These are phyloP conservation scores for Chalciporus chontae DNA, from an alignment of 768 basidiomycete species.

Conservation along the genomic window DNA sequence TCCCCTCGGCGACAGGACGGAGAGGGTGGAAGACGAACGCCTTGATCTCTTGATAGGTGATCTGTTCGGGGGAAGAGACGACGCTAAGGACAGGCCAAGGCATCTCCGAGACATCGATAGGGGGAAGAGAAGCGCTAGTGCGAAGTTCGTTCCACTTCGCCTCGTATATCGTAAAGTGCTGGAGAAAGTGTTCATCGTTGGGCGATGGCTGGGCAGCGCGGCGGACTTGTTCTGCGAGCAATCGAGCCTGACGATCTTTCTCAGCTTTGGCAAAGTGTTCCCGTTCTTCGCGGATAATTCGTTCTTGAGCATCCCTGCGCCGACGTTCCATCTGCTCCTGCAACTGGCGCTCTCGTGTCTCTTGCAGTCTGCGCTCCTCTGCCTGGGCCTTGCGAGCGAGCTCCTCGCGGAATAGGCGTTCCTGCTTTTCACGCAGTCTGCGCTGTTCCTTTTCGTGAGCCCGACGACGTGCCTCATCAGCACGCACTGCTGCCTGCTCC, in stretches of 20 bases:
- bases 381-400: conserved; percentile 6
- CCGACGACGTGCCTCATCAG: conserved; percentile 14
- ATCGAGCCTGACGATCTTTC: conserved; percentile 18
- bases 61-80: conserved; percentile 22
- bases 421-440: conserved; percentile 20
- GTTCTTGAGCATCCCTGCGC: conserved; percentile 6
- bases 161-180: conserved; percentile 28
- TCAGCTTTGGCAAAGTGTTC: conserved; percentile 19
- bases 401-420: conserved; percentile 7
- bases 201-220: not conserved
- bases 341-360: conserved; percentile 5
- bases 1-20: conserved; percentile 28
- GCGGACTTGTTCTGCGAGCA: conserved; percentile 19
- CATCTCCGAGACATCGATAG: conserved; percentile 30
- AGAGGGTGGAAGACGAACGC: conserved; percentile 40
- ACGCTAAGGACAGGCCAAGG: conserved; percentile 43
- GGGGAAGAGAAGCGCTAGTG: conserved; percentile 14
- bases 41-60: conserved; percentile 33
- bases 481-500: conserved; percentile 15
- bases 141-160: conserved; percentile 37
- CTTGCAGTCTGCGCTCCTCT: conserved; percentile 6
- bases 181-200: conserved; percentile 5
- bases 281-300: conserved; percentile 6
- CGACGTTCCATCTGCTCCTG: conserved; percentile 17
- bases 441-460: conserved; percentile 24